Conservation (phyloP, 176 grass and related monocot genomes). For the Zea mays region DNA sequence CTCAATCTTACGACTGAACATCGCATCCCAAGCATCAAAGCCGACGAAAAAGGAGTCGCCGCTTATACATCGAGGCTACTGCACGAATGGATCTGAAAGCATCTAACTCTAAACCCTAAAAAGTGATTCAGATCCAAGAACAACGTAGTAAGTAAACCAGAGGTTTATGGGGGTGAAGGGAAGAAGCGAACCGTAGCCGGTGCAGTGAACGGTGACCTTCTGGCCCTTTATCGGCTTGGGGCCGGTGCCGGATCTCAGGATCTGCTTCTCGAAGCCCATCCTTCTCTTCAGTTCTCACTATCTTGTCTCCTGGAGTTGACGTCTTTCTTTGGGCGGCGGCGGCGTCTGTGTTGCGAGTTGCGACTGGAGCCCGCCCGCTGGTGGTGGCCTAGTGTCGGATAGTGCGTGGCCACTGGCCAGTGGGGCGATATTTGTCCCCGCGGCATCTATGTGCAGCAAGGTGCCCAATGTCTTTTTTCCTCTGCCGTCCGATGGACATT, state of each 20-base stretch:
- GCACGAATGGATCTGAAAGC: constrained; percentile 22
- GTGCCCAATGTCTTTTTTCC: neutral
- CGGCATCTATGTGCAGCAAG: neutral
- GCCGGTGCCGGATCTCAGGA: constrained; percentile 66
- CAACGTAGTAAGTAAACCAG: neutral
- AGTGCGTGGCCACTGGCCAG: neutral
- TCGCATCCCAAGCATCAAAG: neutral
- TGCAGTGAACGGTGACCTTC: constrained; percentile 96
- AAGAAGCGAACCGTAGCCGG: constrained; percentile 68
- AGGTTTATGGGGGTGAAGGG: neutral
- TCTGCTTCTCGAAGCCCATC: constrained; percentile 85
- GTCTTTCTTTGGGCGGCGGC: neutral
- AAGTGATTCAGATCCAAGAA: constrained; percentile 24
- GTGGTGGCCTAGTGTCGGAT: too few species aligned
- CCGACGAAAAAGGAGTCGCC: neutral
- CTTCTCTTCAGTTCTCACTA: neutral
- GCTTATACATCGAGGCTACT: neutral
- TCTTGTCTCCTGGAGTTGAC: neutral
- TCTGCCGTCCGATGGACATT: neutral
- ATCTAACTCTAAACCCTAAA: neutral
- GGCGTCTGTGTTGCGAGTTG: constrained; percentile 14
- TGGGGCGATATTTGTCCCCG: neutral
- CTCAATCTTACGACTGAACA: neutral
- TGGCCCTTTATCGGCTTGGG: constrained; percentile 82
- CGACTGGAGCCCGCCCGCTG: neutral